Percentiles rank a stretch among this genome's conserved stretches.
phyloP scores from a whole-genome alignment of 805 yeast species.

The Metschnikowia baotianmanensis region DNA sequence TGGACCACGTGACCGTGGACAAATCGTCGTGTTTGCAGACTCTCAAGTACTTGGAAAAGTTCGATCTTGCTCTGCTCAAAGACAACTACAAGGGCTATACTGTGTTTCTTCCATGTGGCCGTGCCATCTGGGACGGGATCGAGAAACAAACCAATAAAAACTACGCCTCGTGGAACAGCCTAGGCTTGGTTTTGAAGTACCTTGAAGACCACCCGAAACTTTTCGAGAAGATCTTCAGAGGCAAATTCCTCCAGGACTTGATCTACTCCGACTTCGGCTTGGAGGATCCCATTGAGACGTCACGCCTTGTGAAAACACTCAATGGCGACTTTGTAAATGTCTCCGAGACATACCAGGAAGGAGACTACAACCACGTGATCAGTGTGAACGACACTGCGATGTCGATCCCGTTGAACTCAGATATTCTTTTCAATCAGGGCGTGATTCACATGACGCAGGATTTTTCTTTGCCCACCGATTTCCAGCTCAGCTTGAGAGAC shows the following conservation, averaged over 20 bases:
- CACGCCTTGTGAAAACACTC: conserved; percentile 20
- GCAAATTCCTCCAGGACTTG: conserved; percentile 58
- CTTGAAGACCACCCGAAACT: conserved; percentile 51
- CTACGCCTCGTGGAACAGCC: conserved; percentile 56
- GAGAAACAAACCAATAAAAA: conserved; percentile 6
- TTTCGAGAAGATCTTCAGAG: conserved; percentile 52
- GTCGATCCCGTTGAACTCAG: conserved; percentile 47
- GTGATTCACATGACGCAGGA: conserved; percentile 70
- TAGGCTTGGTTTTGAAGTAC: conserved; percentile 60
- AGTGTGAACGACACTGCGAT: conserved; percentile 32
- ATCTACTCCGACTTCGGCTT: conserved; percentile 61
- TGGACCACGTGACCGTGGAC: conserved; percentile 33
- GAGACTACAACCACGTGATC: conserved; percentile 24
- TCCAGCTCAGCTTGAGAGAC: conserved; percentile 54
- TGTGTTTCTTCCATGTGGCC: conserved; percentile 71
- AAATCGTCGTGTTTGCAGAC: conserved; percentile 58
- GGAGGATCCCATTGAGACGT: conserved; percentile 19
- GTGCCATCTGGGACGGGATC: conserved; percentile 15
- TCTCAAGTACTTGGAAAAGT: conserved; percentile 51
- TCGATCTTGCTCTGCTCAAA: conserved; percentile 50
- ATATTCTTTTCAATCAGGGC: conserved; percentile 78
- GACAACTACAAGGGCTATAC: conserved; percentile 66
- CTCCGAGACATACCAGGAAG: conserved; percentile 20
- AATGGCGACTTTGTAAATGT: conserved; percentile 30
- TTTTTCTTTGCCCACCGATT: conserved; percentile 53